These are phyloP conservation scores for Akanthomyces uredinophilus DNA, from an alignment of 2,329 filamentous ascomycete genomes.

Conservation along the genomic window DNA sequence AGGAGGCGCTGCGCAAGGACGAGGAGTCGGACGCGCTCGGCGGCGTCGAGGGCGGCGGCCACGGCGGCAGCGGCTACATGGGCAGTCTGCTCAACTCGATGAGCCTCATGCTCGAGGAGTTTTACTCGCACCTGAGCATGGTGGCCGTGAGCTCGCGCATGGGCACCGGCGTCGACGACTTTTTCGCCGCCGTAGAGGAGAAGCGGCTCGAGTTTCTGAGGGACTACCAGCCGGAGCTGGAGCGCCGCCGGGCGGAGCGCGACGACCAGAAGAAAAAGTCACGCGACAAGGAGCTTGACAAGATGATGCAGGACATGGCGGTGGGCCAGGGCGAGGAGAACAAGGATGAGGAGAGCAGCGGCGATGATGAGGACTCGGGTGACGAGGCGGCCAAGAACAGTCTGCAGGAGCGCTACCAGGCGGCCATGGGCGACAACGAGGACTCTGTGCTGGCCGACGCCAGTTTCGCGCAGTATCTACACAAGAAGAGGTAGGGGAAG, in stretches of 20 bases:
- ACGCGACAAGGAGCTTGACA: constrained; percentile 77
- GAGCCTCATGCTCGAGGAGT: constrained; percentile 95
- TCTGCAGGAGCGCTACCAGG: constrained; percentile 69
- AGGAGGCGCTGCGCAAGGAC: constrained; percentile 74
- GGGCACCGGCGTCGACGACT: constrained; percentile 85
- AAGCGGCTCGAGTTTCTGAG: constrained; percentile 84
- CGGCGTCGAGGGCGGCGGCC: constrained; percentile 61
- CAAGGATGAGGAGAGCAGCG: constrained; percentile 52
- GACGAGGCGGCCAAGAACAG: constrained; percentile 60
- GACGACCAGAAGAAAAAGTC: constrained; percentile 67
- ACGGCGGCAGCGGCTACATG: constrained; percentile 90
- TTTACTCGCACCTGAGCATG: constrained; percentile 89
- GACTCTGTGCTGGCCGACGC: constrained; percentile 49
- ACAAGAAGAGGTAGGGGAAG: constrained; percentile 34
- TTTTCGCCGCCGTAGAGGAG: constrained; percentile 81
- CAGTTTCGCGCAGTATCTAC: constrained; percentile 58
- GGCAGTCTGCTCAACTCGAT: constrained; percentile 92
- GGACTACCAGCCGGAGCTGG: constrained; percentile 89
- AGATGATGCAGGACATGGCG: constrained; percentile 91
- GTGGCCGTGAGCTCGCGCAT: constrained; percentile 93
- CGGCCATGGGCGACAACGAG: constrained; percentile 60
- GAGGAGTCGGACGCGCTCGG: constrained; percentile 74
- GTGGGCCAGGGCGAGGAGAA: constrained; percentile 43
- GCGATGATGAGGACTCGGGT: constrained; percentile 53
- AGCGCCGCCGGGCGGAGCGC: constrained; percentile 68